These are phyloP conservation scores for Barnettozyma vustinii DNA, from an alignment of 805 yeast genomes.

Conservation along the genomic window DNA sequence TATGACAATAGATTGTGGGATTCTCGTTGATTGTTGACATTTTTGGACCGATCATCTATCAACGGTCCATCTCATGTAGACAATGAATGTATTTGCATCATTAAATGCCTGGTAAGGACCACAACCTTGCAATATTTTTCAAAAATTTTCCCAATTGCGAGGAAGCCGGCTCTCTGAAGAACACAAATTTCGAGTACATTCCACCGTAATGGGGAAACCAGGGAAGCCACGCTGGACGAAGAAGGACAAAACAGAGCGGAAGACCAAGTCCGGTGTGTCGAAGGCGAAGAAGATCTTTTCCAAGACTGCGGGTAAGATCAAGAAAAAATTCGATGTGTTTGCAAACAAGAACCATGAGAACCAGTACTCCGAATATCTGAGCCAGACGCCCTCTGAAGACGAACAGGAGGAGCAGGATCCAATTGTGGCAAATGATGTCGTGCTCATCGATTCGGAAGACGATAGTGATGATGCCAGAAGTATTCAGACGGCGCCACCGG, in stretches of 20 bases:
- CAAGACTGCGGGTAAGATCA: conserved; percentile 13
- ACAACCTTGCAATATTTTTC: neutral
- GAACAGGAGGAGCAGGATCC: conserved; percentile 8
- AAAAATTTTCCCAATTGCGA: neutral
- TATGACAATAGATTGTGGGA: no score
- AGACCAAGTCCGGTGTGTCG: neutral
- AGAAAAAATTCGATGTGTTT: conserved; percentile 19
- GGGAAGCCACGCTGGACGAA: neutral
- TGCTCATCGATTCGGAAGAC: conserved; percentile 8
- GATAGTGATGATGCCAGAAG: conserved; percentile 8
- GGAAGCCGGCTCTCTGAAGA: no score
- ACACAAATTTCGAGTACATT: neutral
- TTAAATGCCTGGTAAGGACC: neutral
- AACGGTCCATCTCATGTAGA: no score
- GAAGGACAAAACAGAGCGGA: neutral
- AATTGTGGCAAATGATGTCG: conserved; percentile 1
- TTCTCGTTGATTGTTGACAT: no score
- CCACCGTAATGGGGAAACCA: neutral
- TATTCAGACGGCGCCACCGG: neutral
- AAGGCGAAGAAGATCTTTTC: conserved; percentile 12
- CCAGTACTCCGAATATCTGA: conserved; percentile 12
- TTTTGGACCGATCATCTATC: no score
- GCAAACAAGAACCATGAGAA: conserved; percentile 22
- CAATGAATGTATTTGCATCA: no score
- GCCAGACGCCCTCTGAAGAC: conserved; percentile 2